Evolutionary conservation across 2,329 filamentous ascomycete species (phyloP), one percentile per base, ranked within the genome.

Genomic region (Xylaria sp.): DNA sequence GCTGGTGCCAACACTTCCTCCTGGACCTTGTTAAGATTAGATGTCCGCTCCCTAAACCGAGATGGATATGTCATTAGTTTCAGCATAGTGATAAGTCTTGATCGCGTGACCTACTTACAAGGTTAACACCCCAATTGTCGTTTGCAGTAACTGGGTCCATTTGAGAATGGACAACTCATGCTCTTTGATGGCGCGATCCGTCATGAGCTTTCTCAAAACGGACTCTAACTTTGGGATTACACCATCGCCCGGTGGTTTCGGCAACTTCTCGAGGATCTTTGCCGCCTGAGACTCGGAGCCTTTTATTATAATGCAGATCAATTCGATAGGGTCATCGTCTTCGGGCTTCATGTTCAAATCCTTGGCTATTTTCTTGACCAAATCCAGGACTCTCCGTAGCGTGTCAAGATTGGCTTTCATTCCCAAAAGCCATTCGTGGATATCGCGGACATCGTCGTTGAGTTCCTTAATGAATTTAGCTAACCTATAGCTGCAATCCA

Each of bases 401-500:
- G 59, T 54, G 32, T 61, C 59, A 4, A 61, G 53, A 14, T 19
- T 32, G 8, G 32, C 6, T 45, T 54, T 53, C 47, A 54, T 61
- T 45, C 54, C 32, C 21, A 11, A 11, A 21, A 61, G 34, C 59
- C 59, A 61, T 1, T 53, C 34, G 3, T 32, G 59, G 12, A 61
- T 61, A 54, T 61, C 59, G 1, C 34, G 47, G 21, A 39, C 59
- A 61, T 61, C 59, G 30, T 61, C 48, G 19, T 27, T 61, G 34
- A 61, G 21, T 14, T 61, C 19, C 32, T 54, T 53, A 11, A 61
- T 53, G 59, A 61, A 54, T 45, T 61, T 54, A 11, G 48, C 47
- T 5, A 61, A n/a, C 48, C 59, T 51, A 32, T 53, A 50, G 19
- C 59, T 54, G 19, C 59, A 61, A 48, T 61, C 59, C 47, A 61